phyloP scores from a whole-genome alignment of 305 asterid species.

The Fraxinus sp. region DNA sequence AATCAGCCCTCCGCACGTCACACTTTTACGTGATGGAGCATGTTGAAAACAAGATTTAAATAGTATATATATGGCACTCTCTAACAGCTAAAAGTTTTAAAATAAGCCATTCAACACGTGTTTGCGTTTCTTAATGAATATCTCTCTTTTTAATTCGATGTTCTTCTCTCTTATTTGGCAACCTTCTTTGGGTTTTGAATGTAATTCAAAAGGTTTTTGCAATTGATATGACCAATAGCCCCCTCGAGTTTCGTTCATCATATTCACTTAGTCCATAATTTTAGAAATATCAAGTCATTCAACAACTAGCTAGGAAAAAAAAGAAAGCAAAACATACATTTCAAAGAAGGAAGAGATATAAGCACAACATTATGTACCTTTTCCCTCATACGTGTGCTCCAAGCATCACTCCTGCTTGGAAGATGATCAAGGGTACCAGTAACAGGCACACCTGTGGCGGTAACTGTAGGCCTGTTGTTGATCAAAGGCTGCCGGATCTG shows the following conservation, averaged over 20 bases:
- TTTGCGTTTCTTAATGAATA: not conserved
- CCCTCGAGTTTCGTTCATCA: not conserved
- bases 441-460: constrained; percentile 73
- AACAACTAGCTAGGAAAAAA: not conserved
- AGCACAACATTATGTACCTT: constrained; percentile 50
- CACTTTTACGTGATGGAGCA: not conserved
- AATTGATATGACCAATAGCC: not conserved
- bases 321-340: not conserved
- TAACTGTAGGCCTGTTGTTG: constrained; percentile 54
- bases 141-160: not conserved
- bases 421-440: constrained; percentile 74
- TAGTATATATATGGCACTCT: not conserved
- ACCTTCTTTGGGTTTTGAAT: not conserved
- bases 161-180: not conserved
- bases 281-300: not conserved
- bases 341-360: not conserved
- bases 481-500: constrained; percentile 88
- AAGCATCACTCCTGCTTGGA: constrained; percentile 89
- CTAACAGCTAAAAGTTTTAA: not conserved
- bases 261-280: not conserved
- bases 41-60: too few species aligned
- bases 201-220: not conserved
- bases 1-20: not conserved
- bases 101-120: not conserved
- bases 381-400: constrained; percentile 99